Base-by-base conservation (phyloP, 805 yeast genomes). In the Kodamaea laetipori region DNA sequence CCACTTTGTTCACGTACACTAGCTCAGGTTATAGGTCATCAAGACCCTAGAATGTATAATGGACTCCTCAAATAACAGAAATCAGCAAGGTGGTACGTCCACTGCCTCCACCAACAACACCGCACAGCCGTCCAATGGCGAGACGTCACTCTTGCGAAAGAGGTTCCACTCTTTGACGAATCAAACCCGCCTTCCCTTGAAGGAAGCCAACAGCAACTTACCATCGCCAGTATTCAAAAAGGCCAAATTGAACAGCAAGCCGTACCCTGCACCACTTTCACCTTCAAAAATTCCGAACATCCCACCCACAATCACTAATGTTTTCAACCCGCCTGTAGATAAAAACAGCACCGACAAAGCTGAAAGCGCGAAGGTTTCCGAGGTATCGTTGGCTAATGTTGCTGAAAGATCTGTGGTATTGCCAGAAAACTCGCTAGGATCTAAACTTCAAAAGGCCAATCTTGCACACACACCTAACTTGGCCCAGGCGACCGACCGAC, bases 191-290 rank as follows among this genome's bases (percentile, higher is more conserved):
- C 53, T 58, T 21, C 75, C 76, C 3, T 60, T 71, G 50, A 64
- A 67, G 47, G 74, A 70, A 50, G 64, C 76, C 8, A 61, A 60
- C 46, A 58, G 64, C 27, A 71, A 71, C 46, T 54, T 70, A 15
- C 74, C 74, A 7, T 60, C 65, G 32, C 74, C 73, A 3, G 54
- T 50, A 18, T 50, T 60, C 24, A 67, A 67, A 37, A 64, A 63
- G 51, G 57, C 60, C 37, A 63, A 60, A 40, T 44, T 60, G 13
- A 55, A 46, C 31, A 47, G 38, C 30, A 30, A 30, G 18, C 19
- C 17, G 34, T 30, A 30, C 15, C 19, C 34, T 30, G 17, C 34
- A 25, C 39, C 46, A 1, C 27, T 36, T 6, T 37, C 43, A 5
- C 50, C 50, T 3, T 39, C 42, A 13, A 24, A 37, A 24, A 15